Evolutionary conservation across 306 rosid genomes (phyloP).

Genomic region (Corylus heterophylla): DNA sequence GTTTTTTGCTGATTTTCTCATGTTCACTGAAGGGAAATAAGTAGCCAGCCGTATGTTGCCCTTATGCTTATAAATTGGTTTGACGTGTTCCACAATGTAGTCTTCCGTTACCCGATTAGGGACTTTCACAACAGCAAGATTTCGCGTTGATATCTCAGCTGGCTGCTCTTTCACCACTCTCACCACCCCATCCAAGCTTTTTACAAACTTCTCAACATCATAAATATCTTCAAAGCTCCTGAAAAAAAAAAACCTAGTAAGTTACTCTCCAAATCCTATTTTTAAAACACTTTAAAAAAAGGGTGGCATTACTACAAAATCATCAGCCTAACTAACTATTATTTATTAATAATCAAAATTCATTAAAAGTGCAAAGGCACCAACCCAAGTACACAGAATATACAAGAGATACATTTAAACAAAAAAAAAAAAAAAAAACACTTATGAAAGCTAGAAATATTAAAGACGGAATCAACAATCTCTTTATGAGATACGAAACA

Average conservation of each 20-base stretch:
- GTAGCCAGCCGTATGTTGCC: slow-evolving; percentile 88
- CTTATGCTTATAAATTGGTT: slow-evolving; percentile 65
- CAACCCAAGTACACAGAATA: too few species aligned
- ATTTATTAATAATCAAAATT: too few species aligned
- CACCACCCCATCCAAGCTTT: slow-evolving; percentile 84
- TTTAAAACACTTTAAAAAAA: neutral
- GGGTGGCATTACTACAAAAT: neutral
- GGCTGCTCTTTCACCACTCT: slow-evolving; percentile 73
- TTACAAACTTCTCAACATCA: slow-evolving; percentile 62
- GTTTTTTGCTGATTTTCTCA: slow-evolving; percentile 61
- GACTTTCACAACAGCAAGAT: slow-evolving; percentile 82
- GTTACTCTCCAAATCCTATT: neutral
- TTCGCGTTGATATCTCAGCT: slow-evolving; percentile 53
- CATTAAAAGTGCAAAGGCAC: too few species aligned
- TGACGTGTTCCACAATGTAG: slow-evolving; percentile 73
- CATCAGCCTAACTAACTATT: neutral
- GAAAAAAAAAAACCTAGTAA: slow-evolving; percentile 12
- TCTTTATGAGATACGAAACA: too few species aligned
- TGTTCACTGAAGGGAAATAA: slow-evolving; percentile 86
- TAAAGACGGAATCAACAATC: too few species aligned
- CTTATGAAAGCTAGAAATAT: too few species aligned
- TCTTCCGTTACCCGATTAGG: slow-evolving; percentile 89
- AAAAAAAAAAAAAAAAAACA: too few species aligned
- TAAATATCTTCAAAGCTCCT: slow-evolving; percentile 92
- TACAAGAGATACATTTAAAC: too few species aligned